Percentiles rank a stretch among this genome's conserved stretches.
These are phyloP conservation scores for Trichoderma koningiopsis DNA, from an alignment of 2,329 filamentous ascomycete species.

Conservation along the genomic window DNA sequence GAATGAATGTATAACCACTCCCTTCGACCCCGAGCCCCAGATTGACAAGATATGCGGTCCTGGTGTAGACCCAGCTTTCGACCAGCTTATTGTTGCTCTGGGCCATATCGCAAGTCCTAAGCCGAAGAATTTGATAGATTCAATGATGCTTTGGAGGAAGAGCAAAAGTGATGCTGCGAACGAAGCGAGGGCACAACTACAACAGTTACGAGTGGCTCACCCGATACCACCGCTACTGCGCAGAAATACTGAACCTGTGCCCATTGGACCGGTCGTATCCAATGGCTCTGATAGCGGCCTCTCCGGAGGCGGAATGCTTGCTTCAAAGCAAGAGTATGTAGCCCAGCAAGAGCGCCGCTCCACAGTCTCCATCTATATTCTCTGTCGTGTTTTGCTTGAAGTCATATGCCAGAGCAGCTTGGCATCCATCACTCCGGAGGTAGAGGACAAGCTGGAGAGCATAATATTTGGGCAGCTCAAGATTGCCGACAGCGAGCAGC, in stretches of 20 bases:
- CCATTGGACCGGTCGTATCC: constrained; percentile 41
- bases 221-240: constrained; percentile 59
- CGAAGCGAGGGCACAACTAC: constrained; percentile 62
- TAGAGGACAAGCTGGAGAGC: constrained; percentile 90
- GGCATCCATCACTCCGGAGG: constrained; percentile 79
- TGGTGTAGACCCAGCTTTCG: constrained; percentile 84
- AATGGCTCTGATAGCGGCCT: constrained; percentile 36
- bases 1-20: constrained; percentile 78
- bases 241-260: constrained; percentile 73
- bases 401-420: constrained; percentile 90
- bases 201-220: constrained; percentile 50
- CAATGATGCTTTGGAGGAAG: constrained; percentile 97
- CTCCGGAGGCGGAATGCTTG: constrained; percentile 44
- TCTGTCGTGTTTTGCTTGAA: constrained; percentile 90
- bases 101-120: constrained; percentile 94
- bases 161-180: constrained; percentile 88
- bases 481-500: constrained; percentile 79
- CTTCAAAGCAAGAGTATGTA: constrained; percentile 68
- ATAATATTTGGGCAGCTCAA: constrained; percentile 97
- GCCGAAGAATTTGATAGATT: constrained; percentile 93
- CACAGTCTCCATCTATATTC: constrained; percentile 91
- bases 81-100: constrained; percentile 89
- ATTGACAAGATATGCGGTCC: constrained; percentile 90
- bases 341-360: constrained; percentile 84
- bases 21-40: constrained; percentile 77